A percentile compares a stretch with the other conserved stretches of the same genome.
Conservation (phyloP, 2,329 filamentous ascomycete genomes). For the Chalara sp. region DNA sequence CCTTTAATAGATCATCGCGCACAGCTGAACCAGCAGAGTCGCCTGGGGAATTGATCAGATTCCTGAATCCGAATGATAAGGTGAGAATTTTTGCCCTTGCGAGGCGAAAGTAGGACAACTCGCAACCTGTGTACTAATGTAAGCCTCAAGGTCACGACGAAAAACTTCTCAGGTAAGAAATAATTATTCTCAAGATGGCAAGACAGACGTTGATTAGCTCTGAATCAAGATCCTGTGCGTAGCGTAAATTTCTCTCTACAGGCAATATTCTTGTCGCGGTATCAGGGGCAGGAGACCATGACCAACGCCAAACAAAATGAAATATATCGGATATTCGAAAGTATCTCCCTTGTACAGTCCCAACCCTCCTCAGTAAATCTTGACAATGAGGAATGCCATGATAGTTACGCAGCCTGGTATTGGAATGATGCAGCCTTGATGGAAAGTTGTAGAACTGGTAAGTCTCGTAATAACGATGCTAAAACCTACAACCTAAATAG, state of each 20-base stretch:
- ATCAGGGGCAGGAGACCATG: background rate
- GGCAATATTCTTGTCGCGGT: slow-evolving; percentile 3
- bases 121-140: background rate
- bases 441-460: slow-evolving; percentile 7
- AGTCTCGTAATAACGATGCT: background rate
- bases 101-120: too few species aligned
- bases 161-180: slow-evolving; percentile 2
- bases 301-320: slow-evolving; percentile 3
- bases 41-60: slow-evolving; percentile 1
- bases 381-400: background rate
- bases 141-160: background rate
- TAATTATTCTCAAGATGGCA: background rate
- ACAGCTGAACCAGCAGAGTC: background rate
- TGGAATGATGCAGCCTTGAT: slow-evolving; percentile 6
- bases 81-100: background rate
- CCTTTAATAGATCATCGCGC: background rate
- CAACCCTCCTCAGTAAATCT: background rate
- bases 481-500: background rate
- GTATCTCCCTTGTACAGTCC: background rate
- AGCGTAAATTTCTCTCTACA: slow-evolving; percentile 4
- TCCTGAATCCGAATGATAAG: slow-evolving; percentile 1
- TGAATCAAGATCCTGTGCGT: background rate
- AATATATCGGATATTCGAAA: slow-evolving; percentile 3
- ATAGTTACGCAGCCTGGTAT: slow-evolving; percentile 5
- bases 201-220: background rate